A percentile compares a stretch with the other conserved stretches of the same genome.
These are phyloP conservation scores for Tetrahymena thermophila DNA, from an alignment of 73 alveolate species.

Conservation along the genomic window DNA sequence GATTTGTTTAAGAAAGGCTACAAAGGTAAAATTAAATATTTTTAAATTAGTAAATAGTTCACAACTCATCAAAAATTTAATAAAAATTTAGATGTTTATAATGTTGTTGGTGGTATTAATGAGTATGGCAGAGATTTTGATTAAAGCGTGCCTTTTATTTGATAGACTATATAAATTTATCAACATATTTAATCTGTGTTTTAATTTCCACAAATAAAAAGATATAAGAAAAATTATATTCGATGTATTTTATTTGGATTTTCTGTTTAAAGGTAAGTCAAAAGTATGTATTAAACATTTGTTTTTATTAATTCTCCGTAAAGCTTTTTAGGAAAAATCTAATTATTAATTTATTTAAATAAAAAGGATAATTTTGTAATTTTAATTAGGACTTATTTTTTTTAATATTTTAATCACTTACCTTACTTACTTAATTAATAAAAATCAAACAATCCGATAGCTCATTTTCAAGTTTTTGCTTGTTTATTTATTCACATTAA, in stretches of 20 bases:
- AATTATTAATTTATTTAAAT: too few relatives aligned
- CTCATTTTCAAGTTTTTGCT: too few relatives aligned
- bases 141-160: conserved; percentile 15
- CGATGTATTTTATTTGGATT: not conserved
- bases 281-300: too few relatives aligned
- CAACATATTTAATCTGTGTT: not conserved
- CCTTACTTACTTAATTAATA: not conserved
- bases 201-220: not conserved
- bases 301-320: not conserved
- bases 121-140: conserved; percentile 19
- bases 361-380: not conserved
- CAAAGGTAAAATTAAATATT: not conserved
- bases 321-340: too few relatives aligned
- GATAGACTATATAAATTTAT: not conserved
- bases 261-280: too few relatives aligned
- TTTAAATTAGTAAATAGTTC: not conserved
- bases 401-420: too few relatives aligned
- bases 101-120: conserved; percentile 35
- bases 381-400: not conserved
- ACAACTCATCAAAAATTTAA: not conserved
- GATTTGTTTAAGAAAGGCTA: conserved; percentile 18
- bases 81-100: not conserved
- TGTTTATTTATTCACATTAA: too few relatives aligned
- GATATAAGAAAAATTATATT: too few relatives aligned
- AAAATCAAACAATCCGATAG: too few relatives aligned